phyloP scores from a whole-genome alignment of 257 asterid species.

The Nicotiana tomentosiformis region DNA sequence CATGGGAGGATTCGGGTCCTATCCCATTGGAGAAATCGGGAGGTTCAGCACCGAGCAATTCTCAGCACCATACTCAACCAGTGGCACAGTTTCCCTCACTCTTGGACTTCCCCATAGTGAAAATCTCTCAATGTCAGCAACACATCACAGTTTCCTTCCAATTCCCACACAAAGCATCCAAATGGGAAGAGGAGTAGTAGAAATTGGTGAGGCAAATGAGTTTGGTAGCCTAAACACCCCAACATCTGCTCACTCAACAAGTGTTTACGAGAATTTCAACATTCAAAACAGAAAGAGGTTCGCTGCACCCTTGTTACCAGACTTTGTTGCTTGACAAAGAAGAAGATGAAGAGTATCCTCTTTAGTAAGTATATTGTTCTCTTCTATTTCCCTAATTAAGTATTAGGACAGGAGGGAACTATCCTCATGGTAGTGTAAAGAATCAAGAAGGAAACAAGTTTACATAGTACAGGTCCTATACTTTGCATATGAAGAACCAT shows the following conservation, averaged over 20 bases:
- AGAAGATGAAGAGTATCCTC: not conserved
- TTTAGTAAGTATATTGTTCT: constrained; percentile 23
- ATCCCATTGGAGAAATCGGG: constrained; percentile 68
- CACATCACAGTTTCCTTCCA: constrained; percentile 58
- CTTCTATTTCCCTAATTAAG: constrained; percentile 19
- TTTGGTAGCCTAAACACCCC: constrained; percentile 37
- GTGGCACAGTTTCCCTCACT: constrained; percentile 71
- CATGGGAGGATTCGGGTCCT: constrained; percentile 83
- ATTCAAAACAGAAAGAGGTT: constrained; percentile 74
- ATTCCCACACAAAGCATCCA: constrained; percentile 56
- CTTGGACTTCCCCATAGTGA: constrained; percentile 88
- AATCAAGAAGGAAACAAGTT: constrained; percentile 14
- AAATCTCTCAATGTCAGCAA: constrained; percentile 55
- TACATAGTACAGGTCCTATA: constrained; percentile 46
- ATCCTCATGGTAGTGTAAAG: constrained; percentile 40
- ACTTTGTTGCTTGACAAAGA: constrained; percentile 54
- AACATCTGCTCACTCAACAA: constrained; percentile 40
- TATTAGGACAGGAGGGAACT: constrained; percentile 30
- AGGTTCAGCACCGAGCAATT: constrained; percentile 63
- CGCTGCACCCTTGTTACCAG: constrained; percentile 79
- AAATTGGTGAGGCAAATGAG: constrained; percentile 46
- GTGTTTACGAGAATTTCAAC: constrained; percentile 62
- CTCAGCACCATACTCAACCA: constrained; percentile 61
- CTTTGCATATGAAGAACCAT: constrained; percentile 43
- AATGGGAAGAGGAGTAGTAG: constrained; percentile 43